Evolutionary conservation across 768 basidiomycete species (phyloP), one percentile per base, ranked within the genome.

Genomic region (Boletus rufocinnamomeus): DNA sequence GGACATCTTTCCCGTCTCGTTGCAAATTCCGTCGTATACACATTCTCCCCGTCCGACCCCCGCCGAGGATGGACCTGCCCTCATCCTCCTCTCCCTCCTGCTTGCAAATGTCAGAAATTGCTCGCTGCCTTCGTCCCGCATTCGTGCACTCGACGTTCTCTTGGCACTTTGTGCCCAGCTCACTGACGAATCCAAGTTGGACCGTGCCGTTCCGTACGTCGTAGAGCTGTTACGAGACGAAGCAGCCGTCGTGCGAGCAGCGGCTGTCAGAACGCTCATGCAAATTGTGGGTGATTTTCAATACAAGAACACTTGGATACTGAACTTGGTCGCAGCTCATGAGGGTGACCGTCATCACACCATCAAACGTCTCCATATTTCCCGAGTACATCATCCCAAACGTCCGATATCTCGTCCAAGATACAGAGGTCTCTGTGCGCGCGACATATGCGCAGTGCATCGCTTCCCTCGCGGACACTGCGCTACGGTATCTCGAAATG

Each of bases 301-400:
- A 21, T 8, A 43, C 21, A 46, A 7, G 11, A 38, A 21, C 52
- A 16, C 27, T 13, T 27, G n/a, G 4, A 30, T 57, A 47, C 58
- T 59, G 8, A 62, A 76, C 73, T 65, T n/a, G 76, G 77, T 70
- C 30, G 13, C 25, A 83, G 82, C 62, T 82, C 47, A 81, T 81
- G 71, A 72, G 84, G n/a, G 88, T 91, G 32, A 84, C 84, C 2
- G 86, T 87, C 9, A 91, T 93, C 53, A 82, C 84, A 4, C 82
- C 82, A 7, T 80, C 80, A 0, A 84, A 84, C 50, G 78, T 78
- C 70, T 68, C 91, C 9, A 91, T 98, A 27, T 90, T 98, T 67
- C 91, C 95, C 0, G 95, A 98, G 72, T 99, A 98, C 71, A 90
- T 98, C 63, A 85, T 98, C 30, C 95, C 95, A 1, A 92, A 97